Conservation (phyloP, 164 flowering plant genomes). For the Vitis rotundifolia region DNA sequence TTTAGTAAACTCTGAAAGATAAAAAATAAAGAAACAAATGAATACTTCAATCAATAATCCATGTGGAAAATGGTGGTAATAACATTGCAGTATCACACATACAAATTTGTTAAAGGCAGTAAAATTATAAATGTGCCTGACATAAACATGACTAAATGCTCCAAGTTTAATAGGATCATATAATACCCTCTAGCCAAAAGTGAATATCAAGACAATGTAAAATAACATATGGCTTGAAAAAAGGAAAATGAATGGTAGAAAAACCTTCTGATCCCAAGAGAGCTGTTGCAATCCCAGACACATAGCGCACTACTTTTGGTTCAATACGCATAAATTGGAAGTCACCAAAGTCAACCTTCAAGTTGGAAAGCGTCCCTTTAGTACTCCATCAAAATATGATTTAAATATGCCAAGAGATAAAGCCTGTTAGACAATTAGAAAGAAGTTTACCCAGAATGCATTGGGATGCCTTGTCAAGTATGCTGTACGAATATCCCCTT, state of each 20-base stretch:
- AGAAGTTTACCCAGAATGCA: constrained; percentile 75
- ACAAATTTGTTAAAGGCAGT: background rate
- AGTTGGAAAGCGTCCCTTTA: constrained; percentile 10
- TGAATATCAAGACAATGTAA: background rate
- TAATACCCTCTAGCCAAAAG: no score
- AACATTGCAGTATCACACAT: background rate
- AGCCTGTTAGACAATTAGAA: background rate
- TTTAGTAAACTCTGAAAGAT: constrained; percentile 54
- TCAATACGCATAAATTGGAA: constrained; percentile 85
- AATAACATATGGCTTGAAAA: background rate
- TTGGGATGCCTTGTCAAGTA: constrained; percentile 83
- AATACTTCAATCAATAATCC: background rate
- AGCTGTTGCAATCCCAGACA: constrained; percentile 94
- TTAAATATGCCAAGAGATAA: background rate
- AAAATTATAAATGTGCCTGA: no score
- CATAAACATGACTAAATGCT: no score
- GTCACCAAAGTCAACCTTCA: constrained; percentile 96
- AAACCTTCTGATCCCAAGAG: constrained; percentile 90
- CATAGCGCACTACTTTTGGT: constrained; percentile 82
- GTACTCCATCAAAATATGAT: background rate
- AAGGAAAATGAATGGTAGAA: background rate
- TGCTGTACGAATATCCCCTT: constrained; percentile 52
- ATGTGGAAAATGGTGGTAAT: background rate
- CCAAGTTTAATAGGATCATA: no score
- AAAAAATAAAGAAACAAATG: constrained; percentile 4